Evolutionary conservation across 2,329 filamentous ascomycete species (phyloP).

Genomic region (Truncatella angustata): DNA sequence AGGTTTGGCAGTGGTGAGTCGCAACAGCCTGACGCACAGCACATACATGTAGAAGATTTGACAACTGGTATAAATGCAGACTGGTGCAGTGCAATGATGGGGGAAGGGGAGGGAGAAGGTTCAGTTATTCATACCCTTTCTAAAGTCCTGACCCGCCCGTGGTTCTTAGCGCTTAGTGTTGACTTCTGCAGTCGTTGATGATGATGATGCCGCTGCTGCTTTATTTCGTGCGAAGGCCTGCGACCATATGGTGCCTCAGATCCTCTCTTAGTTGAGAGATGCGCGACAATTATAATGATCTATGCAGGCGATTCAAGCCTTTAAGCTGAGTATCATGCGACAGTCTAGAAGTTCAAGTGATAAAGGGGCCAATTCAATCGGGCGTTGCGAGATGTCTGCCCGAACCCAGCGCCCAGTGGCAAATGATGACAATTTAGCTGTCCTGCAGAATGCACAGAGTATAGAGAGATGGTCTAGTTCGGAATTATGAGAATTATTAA

Average conservation of each 20-base stretch:
- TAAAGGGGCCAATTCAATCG: background rate
- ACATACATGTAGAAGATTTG: background rate
- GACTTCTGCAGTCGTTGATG: background rate
- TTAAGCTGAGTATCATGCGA: background rate
- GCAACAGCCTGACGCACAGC: background rate
- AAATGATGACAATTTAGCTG: background rate
- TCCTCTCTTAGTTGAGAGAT: slow-evolving; percentile 13
- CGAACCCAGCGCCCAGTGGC: background rate
- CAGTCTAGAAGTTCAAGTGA: slow-evolving; percentile 7
- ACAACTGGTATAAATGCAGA: background rate
- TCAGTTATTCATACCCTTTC: slow-evolving; percentile 13
- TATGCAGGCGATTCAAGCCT: background rate
- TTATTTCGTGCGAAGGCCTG: slow-evolving; percentile 5
- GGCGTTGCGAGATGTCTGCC: background rate
- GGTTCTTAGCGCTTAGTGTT: background rate
- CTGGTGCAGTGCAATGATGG: background rate
- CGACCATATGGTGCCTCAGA: slow-evolving; percentile 3
- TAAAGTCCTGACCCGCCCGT: too few species aligned
- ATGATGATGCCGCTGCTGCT: background rate
- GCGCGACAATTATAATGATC: slow-evolving; percentile 13
- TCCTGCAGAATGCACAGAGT: background rate
- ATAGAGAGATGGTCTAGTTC: background rate
- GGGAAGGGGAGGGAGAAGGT: background rate
- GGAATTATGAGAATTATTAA: background rate
- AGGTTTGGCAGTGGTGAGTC: background rate